Evolutionary conservation across 257 asterid genomes (phyloP), one percentile per base, ranked within the genome.

Genomic region (Asclepias syriaca): DNA sequence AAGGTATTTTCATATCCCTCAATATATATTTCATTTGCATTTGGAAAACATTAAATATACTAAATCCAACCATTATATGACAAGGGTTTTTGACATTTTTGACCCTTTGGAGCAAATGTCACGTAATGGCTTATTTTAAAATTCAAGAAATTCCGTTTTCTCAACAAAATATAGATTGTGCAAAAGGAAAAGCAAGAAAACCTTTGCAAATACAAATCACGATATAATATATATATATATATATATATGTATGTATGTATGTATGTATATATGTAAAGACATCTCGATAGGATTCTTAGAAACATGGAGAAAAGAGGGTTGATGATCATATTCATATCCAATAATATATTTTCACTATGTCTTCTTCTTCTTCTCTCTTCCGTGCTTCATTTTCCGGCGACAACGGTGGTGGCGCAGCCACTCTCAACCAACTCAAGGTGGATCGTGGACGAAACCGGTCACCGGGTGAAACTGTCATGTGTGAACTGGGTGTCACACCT

Each of bases 401-500:
- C 58, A 56, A 34, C 55, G 59, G 70, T 67, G 43, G 80, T 59
- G 56, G 80, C 89, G 3, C 86, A 75, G 27, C 93, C 93, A 19
- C 96, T 94, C 46, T 73, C 74, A 77, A 88, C 97, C 13, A 65
- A 84, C 49, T 87, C 95, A 0, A 86, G 99, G 81, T 94, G 99
- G 99, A 81, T 91, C 6, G 96, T 94, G 34, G 83, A 89, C 39
- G 88, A 77, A 65, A 66, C 87, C 21, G 97, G 97, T 24, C 82
- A 74, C 13, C 86, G 99, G 1, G 93, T 89, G 10, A 94, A 94
- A 86, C 86, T 94, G 45, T 81, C 95, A 24, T 94, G 99, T 64
- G 87, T 89, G n/a, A 94, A 87, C 68, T 94, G 99, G 99, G 96
- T 89, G 74, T 46, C 97, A 6, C 99, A 94, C 74, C 89, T 94